phyloP scores from a whole-genome alignment of 305 asterid species.

The Fraxinus sp. region DNA sequence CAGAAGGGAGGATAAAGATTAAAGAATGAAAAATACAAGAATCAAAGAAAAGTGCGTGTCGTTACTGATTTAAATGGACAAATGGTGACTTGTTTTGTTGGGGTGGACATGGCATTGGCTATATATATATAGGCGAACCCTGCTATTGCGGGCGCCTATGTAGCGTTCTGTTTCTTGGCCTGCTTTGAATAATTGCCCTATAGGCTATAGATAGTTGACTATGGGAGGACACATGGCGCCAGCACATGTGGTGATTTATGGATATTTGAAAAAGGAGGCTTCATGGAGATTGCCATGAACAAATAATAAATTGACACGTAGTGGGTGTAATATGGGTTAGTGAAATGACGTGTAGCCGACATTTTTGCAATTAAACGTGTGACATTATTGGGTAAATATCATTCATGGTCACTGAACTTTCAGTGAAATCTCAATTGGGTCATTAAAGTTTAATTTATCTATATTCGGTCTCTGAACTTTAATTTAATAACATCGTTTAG shows the following conservation, averaged over 20 bases:
- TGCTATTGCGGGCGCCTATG: too few relatives aligned
- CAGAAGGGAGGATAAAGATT: background rate
- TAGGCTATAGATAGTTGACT: background rate
- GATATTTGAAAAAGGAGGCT: constrained; percentile 12
- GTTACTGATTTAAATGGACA: background rate
- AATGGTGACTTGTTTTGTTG: constrained; percentile 1
- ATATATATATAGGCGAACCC: constrained; percentile 12
- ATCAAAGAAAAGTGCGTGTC: background rate
- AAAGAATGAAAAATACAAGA: constrained; percentile 2
- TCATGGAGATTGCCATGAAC: constrained; percentile 20
- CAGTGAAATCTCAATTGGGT: background rate
- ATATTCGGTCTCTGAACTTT: background rate
- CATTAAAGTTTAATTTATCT: background rate
- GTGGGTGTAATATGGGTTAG: constrained; percentile 26
- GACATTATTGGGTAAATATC: background rate
- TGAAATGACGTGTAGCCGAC: constrained; percentile 29
- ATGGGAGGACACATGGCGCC: constrained; percentile 18
- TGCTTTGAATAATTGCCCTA: too few relatives aligned
- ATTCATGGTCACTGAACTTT: background rate
- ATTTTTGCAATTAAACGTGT: background rate
- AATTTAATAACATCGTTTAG: too few relatives aligned
- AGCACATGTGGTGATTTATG: constrained; percentile 17
- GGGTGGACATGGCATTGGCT: background rate
- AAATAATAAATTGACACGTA: constrained; percentile 30
- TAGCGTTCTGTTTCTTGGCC: too few relatives aligned